Percentiles rank a stretch among this genome's conserved stretches.
These are phyloP conservation scores for Colletotrichum costaricense DNA, from an alignment of 2,329 filamentous ascomycete species.

Conservation along the genomic window DNA sequence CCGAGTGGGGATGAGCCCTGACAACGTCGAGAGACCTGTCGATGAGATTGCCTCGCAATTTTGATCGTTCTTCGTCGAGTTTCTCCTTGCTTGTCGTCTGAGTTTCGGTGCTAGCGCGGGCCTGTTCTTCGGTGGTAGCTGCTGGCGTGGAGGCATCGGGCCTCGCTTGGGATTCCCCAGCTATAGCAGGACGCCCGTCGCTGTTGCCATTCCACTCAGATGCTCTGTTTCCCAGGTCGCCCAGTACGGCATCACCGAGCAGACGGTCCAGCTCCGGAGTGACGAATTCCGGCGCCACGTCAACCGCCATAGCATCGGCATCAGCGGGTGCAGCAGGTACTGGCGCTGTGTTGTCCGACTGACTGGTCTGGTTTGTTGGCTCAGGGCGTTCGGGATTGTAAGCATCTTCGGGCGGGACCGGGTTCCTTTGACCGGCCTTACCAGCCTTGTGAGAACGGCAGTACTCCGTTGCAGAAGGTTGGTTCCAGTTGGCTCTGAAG, in stretches of 20 bases:
- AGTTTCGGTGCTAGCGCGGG: conserved; percentile 36
- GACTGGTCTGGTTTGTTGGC: conserved; percentile 37
- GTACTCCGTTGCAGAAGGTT: conserved; percentile 75
- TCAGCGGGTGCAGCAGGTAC: conserved; percentile 18
- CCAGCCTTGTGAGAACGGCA: conserved; percentile 72
- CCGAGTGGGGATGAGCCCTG: conserved; percentile 86
- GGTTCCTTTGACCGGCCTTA: conserved; percentile 70
- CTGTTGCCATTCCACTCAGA: conserved; percentile 42
- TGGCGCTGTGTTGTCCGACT: conserved; percentile 38
- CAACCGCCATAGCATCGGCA: conserved; percentile 47
- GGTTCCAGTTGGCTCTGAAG: conserved; percentile 81
- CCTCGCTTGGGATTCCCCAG: conserved; percentile 9
- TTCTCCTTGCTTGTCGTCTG: conserved; percentile 74
- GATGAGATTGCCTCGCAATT: conserved; percentile 82
- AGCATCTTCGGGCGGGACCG: conserved; percentile 72
- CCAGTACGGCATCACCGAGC: conserved; percentile 38
- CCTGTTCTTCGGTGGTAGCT: conserved; percentile 38
- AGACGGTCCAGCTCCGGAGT: conserved; percentile 40
- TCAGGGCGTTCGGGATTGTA: conserved; percentile 45
- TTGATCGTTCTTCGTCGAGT: conserved; percentile 78
- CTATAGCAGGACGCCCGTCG: conserved; percentile 8
- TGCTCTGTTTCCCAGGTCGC: conserved; percentile 38
- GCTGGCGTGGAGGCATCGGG: conserved; percentile 37
- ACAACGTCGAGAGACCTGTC: conserved; percentile 92
- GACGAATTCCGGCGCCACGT: conserved; percentile 39